A percentile compares a stretch with the other conserved stretches of the same genome.
Evolutionary conservation across 805 yeast species (phyloP).

Genomic region (Monosporozyma unispora): DNA sequence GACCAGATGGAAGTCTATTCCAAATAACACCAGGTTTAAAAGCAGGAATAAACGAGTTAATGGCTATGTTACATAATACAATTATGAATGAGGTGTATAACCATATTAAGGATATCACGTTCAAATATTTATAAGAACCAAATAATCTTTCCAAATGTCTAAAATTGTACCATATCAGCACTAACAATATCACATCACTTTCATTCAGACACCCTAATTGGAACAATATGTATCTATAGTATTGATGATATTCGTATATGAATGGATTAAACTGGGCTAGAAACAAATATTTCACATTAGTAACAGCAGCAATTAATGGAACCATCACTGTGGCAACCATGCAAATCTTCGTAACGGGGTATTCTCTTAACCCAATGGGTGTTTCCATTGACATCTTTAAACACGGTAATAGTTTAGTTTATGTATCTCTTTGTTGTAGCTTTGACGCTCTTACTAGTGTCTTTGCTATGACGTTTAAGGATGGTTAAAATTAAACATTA

Average conservation of each 20-base stretch:
- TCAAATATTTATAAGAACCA: conserved; percentile 47
- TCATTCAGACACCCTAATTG: conserved; percentile 52
- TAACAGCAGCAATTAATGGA: conserved; percentile 23
- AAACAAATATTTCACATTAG: conserved; percentile 23
- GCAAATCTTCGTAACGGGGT: conserved; percentile 24
- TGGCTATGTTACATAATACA: conserved; percentile 27
- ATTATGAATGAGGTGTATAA: conserved; percentile 40
- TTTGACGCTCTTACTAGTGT: background rate
- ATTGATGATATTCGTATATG: conserved; percentile 45
- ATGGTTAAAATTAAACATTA: background rate
- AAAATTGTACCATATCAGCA: conserved; percentile 41
- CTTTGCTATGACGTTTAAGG: background rate
- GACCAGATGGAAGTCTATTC: conserved; percentile 34
- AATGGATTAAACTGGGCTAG: conserved; percentile 36
- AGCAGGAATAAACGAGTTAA: conserved; percentile 24
- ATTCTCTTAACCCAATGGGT: conserved; percentile 13
- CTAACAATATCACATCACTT: conserved; percentile 42
- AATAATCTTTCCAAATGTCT: conserved; percentile 49
- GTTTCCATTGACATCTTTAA: conserved; percentile 12
- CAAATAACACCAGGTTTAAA: conserved; percentile 21
- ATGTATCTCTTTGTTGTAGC: background rate
- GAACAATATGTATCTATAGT: conserved; percentile 43
- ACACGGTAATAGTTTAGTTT: background rate
- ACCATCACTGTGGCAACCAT: conserved; percentile 20
- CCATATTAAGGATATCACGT: conserved; percentile 37